These are phyloP conservation scores for Penicillium paneum DNA, from an alignment of 2,329 filamentous ascomycete species.

Conservation along the genomic window DNA sequence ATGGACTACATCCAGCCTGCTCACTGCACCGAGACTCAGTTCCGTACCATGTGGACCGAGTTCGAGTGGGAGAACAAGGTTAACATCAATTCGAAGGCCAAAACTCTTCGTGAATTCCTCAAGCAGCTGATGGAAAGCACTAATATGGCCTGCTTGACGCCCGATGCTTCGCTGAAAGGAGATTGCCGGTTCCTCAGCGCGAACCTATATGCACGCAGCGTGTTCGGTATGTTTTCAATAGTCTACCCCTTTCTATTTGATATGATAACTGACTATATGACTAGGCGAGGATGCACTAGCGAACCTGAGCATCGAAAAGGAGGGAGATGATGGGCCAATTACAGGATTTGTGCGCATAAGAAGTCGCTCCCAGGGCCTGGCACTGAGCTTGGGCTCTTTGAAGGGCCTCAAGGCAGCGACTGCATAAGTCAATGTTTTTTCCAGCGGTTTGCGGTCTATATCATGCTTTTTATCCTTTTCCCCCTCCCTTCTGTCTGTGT, in stretches of 20 bases:
- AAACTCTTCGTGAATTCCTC: conserved; percentile 85
- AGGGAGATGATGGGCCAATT: conserved; percentile 90
- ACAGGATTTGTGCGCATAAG: conserved; percentile 97
- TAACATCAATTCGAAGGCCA: conserved; percentile 98
- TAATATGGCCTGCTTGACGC: conserved; percentile 97
- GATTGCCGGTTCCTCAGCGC: conserved; percentile 98
- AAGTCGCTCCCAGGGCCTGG: conserved; percentile 92
- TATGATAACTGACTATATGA: conserved; percentile 22
- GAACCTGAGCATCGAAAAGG: conserved; percentile 96
- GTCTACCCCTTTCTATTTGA: not conserved
- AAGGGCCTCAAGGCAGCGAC: conserved; percentile 81
- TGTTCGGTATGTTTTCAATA: conserved; percentile 73
- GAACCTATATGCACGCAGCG: conserved; percentile 92
- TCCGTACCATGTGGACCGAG: conserved; percentile 99
- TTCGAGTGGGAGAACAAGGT: conserved; percentile 99
- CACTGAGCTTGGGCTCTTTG: conserved; percentile 85
- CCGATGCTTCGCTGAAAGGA: conserved; percentile 91
- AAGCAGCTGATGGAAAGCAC: conserved; percentile 94
- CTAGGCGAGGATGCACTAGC: conserved; percentile 95
- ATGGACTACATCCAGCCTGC: conserved; percentile 99
- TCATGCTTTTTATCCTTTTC: conserved; percentile 24
- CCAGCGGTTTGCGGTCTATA: conserved; percentile 31
- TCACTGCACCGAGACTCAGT: conserved; percentile 94
- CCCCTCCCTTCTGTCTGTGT: conserved; percentile 18
- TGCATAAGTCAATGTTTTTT: conserved; percentile 35